Evolutionary conservation across 768 basidiomycete species (phyloP), one percentile per base, ranked within the genome.

Genomic region (Phlegmacium glaucopus): DNA sequence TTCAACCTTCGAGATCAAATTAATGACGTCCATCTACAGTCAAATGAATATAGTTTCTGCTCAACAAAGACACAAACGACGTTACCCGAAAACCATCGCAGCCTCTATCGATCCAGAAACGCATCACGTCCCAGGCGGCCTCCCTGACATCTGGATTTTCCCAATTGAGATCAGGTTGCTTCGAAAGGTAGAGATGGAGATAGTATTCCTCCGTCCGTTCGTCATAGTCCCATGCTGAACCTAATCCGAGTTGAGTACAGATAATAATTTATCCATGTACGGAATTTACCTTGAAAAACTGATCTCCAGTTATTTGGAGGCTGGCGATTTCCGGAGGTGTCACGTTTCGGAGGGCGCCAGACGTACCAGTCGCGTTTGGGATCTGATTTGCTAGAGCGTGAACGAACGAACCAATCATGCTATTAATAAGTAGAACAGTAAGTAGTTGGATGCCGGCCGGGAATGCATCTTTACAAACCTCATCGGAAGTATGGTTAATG

Each of bases 91-190:
- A 90, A 1, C 87, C 88, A 50, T 88, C 85, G 50, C 82, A 82
- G 1, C 88, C 87, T 41, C 80, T 69, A 44, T 80, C 74, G n/a
- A 87, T 70, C 87, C 86, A 89, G 58, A 85, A 89, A 36, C 65
- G 63, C 84, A 89, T 84, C 39, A 82, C 58, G 28, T 83, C 79
- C 65, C 72, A 83, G 1, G 86, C 72, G 7, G 81, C 77, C 47
- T 74, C 68, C 6, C 81, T 70, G 1, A 85, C 78, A 6, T 74
- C 72, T 0, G 76, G 72, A 52, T 87, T 84, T 42, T 87, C 83
- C 85, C 85, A 89, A 59, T 90, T 88, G 12, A 89, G 62, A 58
- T 89, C 88, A 0, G 86, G 87, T 66, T 87, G 86, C 56, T 86
- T 76, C 8, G 71, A 58, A 44, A 77, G 66, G 63, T 79, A 90